Percentiles rank a stretch among this genome's conserved stretches.
Evolutionary conservation across 306 rosid species (phyloP).

Genomic region (Mucuna pruriens): DNA sequence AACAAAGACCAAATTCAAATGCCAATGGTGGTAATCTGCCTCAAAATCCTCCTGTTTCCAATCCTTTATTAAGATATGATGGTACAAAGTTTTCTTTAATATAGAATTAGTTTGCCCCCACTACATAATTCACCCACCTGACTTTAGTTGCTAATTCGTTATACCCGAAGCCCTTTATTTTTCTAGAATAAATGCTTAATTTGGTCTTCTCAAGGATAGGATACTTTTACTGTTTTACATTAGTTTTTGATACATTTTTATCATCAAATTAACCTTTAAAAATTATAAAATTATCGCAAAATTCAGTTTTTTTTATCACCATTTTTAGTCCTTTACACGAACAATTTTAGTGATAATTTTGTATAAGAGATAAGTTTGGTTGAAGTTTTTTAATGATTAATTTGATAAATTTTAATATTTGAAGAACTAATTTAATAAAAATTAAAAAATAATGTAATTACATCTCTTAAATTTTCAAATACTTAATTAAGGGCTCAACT

Average conservation of each 20-base stretch:
- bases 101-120: background rate
- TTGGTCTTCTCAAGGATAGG: background rate
- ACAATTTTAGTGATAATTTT: background rate
- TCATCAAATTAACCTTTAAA: background rate
- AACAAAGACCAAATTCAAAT: constrained; percentile 11
- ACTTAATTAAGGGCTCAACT: background rate
- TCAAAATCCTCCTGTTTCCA: background rate
- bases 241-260: background rate
- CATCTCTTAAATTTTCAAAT: background rate
- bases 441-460: background rate
- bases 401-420: background rate
- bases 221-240: background rate
- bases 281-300: background rate
- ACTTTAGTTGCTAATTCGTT: background rate
- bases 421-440: background rate
- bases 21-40: constrained; percentile 3
- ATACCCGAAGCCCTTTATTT: background rate
- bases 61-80: background rate
- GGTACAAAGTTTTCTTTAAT: background rate
- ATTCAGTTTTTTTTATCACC: background rate
- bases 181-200: background rate
- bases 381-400: background rate
- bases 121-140: constrained; percentile 16
- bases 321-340: background rate
- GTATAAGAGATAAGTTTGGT: background rate